A percentile compares a stretch with the other conserved stretches of the same genome.
Conservation (phyloP, 2,329 filamentous ascomycete species). For the Colletotrichum scovillei region DNA sequence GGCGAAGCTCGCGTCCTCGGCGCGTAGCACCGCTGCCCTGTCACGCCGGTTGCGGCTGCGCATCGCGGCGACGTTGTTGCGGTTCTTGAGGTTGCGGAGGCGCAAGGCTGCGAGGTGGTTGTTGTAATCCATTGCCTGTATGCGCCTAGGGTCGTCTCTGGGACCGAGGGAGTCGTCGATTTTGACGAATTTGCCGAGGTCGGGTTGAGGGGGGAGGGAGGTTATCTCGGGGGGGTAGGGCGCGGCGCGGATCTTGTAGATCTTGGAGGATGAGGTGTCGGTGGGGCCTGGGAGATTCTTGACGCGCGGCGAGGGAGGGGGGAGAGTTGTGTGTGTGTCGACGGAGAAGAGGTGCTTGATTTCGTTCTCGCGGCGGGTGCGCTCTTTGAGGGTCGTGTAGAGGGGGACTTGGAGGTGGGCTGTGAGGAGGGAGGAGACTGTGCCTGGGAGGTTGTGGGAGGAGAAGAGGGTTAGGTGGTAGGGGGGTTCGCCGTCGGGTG, state of each 20-base stretch:
- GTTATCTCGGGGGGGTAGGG: conserved; percentile 25
- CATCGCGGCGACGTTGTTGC: conserved; percentile 53
- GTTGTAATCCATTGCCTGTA: conserved; percentile 33
- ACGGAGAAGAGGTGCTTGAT: conserved; percentile 39
- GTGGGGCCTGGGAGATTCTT: background rate
- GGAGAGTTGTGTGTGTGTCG: conserved; percentile 42
- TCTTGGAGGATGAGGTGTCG: background rate
- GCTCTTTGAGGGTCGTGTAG: conserved; percentile 34
- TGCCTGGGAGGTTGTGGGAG: background rate
- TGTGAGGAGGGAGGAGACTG: conserved; percentile 34
- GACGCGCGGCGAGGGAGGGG: conserved; percentile 39
- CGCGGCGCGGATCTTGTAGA: conserved; percentile 5
- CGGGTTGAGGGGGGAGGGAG: conserved; percentile 43
- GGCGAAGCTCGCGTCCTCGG: conserved; percentile 41
- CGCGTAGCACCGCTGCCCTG: conserved; percentile 36
- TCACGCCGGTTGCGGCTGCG: conserved; percentile 43
- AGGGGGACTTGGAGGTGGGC: conserved; percentile 39
- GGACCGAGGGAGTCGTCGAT: conserved; percentile 28
- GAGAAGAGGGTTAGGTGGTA: background rate
- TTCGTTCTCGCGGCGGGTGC: conserved; percentile 34
- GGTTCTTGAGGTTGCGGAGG: conserved; percentile 43
- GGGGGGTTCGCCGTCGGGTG: background rate
- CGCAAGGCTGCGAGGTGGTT: conserved; percentile 43
- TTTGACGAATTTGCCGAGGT: conserved; percentile 36
- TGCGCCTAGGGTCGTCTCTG: conserved; percentile 27